Base-by-base conservation (phyloP, 768 basidiomycete species). In the Mycena rebaudengoi region DNA sequence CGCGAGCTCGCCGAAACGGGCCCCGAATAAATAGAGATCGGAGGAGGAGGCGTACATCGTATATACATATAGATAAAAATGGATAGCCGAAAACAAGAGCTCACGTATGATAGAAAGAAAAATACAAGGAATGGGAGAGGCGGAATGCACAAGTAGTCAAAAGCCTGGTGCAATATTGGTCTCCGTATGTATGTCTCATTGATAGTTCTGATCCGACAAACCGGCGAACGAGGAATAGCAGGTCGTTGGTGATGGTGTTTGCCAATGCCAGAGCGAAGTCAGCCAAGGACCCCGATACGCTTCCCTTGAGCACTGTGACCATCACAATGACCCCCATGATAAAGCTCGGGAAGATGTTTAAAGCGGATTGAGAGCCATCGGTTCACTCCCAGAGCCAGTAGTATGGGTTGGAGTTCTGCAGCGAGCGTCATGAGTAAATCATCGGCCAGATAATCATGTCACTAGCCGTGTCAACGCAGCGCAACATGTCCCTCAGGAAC, bases 311-410 rank as follows among this genome's bases (percentile, higher is more conserved):
- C 18, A 97, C 81, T 35, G 89, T 84, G 23, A 90, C 82, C 13
- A 88, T 75, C 10, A 86, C 91, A 16, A 89, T 94, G 32, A 88
- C 76, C n/a, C 92, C 91, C 26, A 96, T 78, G 60, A 94, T 85
- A 29, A 82, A 82, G 62, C 87, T 81, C 4, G 92, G 93, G 21
- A 95, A 79, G 26, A 96, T 72, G 71, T n/a, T 95, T 92, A 84
- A 96, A 96, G 11, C 96, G 90, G 64, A 68, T 68, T 29, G 91
- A 91, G 45, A 96, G 81, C 96, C 96, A 98, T 43, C 95, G 89
- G 73, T 95, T 96, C 18, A 96, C 93, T 79, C 91, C 93, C 92
- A 95, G 85, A 92, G 91, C 95, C 95, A 96, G 71, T 92, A 95
- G 73, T 88, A 91, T 4, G 92, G 92, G 71, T 87, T 92, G 18